A percentile compares a stretch with the other conserved stretches of the same genome.
Conservation (phyloP, 2,329 filamentous ascomycete species). For the Colletotrichum sojae region DNA sequence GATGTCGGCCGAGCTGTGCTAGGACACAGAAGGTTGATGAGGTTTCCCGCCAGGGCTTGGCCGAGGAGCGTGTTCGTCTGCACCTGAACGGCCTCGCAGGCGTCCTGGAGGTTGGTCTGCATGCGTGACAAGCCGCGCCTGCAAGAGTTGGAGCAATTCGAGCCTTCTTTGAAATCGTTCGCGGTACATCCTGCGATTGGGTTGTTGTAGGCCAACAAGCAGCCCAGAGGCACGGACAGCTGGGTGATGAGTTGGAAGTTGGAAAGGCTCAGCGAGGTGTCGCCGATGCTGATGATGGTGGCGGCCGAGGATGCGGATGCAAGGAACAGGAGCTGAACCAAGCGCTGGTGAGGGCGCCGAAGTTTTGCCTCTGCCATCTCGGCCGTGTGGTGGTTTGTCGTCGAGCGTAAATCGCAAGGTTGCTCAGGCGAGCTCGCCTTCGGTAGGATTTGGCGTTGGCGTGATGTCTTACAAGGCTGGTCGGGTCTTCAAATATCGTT, state of each 20-base stretch:
- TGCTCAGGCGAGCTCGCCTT: slow-evolving; percentile 25
- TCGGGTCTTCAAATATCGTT: background rate
- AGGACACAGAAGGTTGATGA: slow-evolving; percentile 55
- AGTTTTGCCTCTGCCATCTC: slow-evolving; percentile 26
- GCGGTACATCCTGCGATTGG: slow-evolving; percentile 55
- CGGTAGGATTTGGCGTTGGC: background rate
- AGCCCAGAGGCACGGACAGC: slow-evolving; percentile 53
- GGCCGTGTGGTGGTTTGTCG: background rate
- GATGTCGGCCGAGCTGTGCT: slow-evolving; percentile 13
- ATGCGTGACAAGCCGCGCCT: slow-evolving; percentile 46
- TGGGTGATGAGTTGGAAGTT: slow-evolving; percentile 58
- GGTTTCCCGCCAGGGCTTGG: slow-evolving; percentile 53
- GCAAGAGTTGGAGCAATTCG: slow-evolving; percentile 56
- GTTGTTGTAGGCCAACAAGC: slow-evolving; percentile 58
- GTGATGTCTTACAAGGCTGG: background rate
- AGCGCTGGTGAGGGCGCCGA: slow-evolving; percentile 14
- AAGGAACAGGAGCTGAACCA: slow-evolving; percentile 26
- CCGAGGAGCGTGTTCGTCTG: slow-evolving; percentile 52
- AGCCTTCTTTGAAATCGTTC: slow-evolving; percentile 53
- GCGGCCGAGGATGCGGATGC: slow-evolving; percentile 26
- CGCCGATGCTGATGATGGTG: slow-evolving; percentile 25
- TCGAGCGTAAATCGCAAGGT: background rate
- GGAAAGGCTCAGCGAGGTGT: slow-evolving; percentile 47
- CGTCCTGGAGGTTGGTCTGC: slow-evolving; percentile 48
- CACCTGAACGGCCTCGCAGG: slow-evolving; percentile 46